A percentile compares a stretch with the other conserved stretches of the same genome.
Conservation (phyloP, 257 asterid genomes). For the Cynanchum wilfordii region DNA sequence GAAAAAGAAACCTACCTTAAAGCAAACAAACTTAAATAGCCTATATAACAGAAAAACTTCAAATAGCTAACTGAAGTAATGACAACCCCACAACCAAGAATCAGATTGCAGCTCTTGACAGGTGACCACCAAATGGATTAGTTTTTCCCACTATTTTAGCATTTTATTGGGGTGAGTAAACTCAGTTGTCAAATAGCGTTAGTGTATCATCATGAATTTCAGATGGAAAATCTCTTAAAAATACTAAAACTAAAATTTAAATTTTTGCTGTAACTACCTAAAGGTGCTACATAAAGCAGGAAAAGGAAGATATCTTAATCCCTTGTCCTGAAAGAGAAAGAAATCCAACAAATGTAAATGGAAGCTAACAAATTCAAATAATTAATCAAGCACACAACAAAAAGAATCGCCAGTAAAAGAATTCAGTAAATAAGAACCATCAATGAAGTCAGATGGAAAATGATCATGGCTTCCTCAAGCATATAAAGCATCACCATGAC, state of each 20-base stretch:
- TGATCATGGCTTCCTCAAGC: neutral
- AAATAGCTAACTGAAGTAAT: neutral
- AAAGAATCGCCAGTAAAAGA: neutral
- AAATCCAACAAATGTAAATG: neutral
- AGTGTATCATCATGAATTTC: neutral
- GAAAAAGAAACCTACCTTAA: neutral
- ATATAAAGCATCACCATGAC: neutral
- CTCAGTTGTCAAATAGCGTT: neutral
- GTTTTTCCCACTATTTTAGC: neutral
- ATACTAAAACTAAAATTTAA: neutral
- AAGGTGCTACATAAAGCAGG: neutral
- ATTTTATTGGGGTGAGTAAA: neutral
- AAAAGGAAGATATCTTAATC: neutral
- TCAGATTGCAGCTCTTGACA: constrained; percentile 1
- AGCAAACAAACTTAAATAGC: neutral
- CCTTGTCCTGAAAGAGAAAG: neutral
- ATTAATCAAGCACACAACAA: neutral
- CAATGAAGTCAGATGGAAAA: neutral
- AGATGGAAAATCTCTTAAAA: neutral
- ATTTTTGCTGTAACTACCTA: neutral
- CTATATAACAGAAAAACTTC: neutral
- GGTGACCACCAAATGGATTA: neutral
- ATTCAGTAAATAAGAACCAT: neutral
- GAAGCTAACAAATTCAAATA: neutral
- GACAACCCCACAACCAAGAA: neutral